Base-by-base conservation (phyloP, 2,329 filamentous ascomycete genomes). In the Xylaria sp. region DNA sequence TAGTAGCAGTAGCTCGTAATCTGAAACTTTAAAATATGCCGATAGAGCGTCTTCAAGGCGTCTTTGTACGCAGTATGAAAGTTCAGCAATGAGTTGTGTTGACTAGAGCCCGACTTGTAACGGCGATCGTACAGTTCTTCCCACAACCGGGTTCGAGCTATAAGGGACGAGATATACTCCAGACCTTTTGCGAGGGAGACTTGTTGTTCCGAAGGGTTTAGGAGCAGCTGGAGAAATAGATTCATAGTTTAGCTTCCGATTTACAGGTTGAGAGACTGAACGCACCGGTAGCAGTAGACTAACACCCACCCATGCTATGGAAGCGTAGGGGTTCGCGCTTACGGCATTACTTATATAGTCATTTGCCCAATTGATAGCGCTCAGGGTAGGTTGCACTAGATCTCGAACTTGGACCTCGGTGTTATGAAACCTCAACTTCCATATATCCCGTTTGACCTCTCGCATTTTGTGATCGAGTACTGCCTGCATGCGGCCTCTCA, bases 1-100 rank as follows among this genome's bases (percentile, higher is more conserved):
- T 64, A 64, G 53, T 64, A 64, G 9, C 54, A 51, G 54, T 64
- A 64, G 14, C 42, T 42, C 39, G 53, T 64, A 30, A 21, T 42
- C 21, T 58, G 54, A 19, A 64, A 64, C 42, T 36, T 58, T 3
- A 64, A 21, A 3, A 64, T 58, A 14, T 64, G 42, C 17, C 53
- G 61, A 51, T 64, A 64, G 9, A 64, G 45, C 4, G 24, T 32
- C 51, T 63, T 51, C 30, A 63, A 45, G 6, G 61, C 1, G 1
- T 27, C 6, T 51, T 21, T 58, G 21, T 64, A 64, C 4, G 53
- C 30, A 17, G 17, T 30, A 57, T 58, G 42, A 64, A 42, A 42
- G 9, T 1, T 6, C 1, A 21, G 9, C 4, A 30, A 58, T 34
- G 34, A 45, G 27, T 32, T 32, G 32, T 32, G 19, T 17, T 30